Evolutionary conservation across 176 grass and related monocot genomes (phyloP), one percentile per base, ranked within the genome.

Genomic region (Juncus effusus): DNA sequence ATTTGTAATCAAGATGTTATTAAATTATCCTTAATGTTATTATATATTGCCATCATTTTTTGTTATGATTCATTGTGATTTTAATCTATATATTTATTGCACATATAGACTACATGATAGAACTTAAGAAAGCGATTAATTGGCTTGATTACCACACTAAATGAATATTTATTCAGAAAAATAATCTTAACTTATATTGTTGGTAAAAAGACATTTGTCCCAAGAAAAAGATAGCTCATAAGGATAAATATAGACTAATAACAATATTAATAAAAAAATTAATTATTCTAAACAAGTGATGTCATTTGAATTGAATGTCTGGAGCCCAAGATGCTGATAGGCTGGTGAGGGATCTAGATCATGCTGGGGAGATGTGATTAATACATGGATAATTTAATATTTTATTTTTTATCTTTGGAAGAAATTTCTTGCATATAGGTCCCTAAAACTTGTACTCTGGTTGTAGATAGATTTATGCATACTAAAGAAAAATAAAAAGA

Each of bases 291-390:
- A 76, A 65, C 60, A 76, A n/a, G 60, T 65, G 73, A 59, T 54
- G 19, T 28, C 38, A 76, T 76, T 28, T 76, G 59, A 76, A 76
- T 76, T 76, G 35, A 76, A 56, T 76, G 73, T n/a, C 12, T 41
- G 73, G 73, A 65, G 61, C 73, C 73, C 73, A 64, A 64, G 73
- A 76, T 64, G 47, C 49, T 54, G 61, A 65, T 12, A 40, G 41
- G 73, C 37, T 65, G 60, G 60, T 76, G 73, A 76, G 60, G 59
- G 60, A 63, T 64, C 51, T 36, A 50, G 39, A 65, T 76, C 61
- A 76, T 64, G 19, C 49, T 65, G 15, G 2, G 39, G 41, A 64
- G 61, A 14, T 38, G 10, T 65, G 15, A 64, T 56, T 76, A 19
- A 2, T 35, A 13, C 38, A 11, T 64, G 16, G 3, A 56, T 57